Evolutionary conservation across 176 grass and related monocot species (phyloP).

Genomic region (Metroxylon sagu): DNA sequence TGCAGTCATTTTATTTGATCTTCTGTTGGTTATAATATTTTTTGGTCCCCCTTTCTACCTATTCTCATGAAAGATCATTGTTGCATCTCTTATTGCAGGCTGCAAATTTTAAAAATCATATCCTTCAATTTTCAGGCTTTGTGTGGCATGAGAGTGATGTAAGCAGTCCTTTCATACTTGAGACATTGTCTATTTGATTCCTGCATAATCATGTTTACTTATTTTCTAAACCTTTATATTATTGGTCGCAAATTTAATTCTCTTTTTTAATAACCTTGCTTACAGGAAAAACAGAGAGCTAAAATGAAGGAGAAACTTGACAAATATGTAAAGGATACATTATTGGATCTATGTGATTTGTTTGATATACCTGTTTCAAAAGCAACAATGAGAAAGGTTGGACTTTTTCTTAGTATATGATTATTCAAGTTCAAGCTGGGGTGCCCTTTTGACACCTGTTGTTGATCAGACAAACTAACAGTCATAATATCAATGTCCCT

Average conservation of each 20-base stretch:
- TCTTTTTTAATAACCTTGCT: slow-evolving; percentile 7
- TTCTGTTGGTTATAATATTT: slow-evolving; percentile 1
- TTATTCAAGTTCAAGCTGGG: background rate
- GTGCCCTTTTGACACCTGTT: background rate
- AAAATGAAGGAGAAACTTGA: slow-evolving; percentile 98
- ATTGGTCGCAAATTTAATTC: no score
- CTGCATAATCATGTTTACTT: no score
- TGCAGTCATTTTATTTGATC: background rate
- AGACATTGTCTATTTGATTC: no score
- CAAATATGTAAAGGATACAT: slow-evolving; percentile 72
- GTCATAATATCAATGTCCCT: background rate
- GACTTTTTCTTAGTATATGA: background rate
- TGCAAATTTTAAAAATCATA: slow-evolving; percentile 40
- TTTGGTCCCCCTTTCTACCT: background rate
- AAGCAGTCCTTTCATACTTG: slow-evolving; percentile 10
- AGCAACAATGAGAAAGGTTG: slow-evolving; percentile 71
- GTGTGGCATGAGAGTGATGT: slow-evolving; percentile 63
- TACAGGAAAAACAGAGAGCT: slow-evolving; percentile 90
- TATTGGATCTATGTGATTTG: slow-evolving; percentile 75
- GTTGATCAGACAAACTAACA: no score
- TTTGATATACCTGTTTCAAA: slow-evolving; percentile 77
- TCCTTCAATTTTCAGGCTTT: slow-evolving; percentile 55
- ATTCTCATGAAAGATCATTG: background rate
- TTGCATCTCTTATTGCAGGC: slow-evolving; percentile 38
- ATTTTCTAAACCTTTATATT: no score